Conservation (phyloP, 1,284 basidiomycete species). For the Naganishia cerealis region DNA sequence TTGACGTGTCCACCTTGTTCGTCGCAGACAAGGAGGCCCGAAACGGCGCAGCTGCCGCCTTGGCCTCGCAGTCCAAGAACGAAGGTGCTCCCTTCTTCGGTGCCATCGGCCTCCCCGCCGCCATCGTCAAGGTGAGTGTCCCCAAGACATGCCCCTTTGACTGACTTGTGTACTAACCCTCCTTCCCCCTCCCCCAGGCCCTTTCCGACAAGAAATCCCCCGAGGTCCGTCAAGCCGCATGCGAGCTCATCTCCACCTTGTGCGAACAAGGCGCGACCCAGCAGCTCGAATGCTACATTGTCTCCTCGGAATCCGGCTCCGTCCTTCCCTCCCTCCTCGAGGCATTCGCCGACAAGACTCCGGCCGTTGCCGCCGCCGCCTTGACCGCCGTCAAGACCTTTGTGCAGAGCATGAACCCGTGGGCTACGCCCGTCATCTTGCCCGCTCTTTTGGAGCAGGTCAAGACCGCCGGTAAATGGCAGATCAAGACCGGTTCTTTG, state of each 20-base stretch:
- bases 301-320: slow-evolving; percentile 66
- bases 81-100: slow-evolving; percentile 80
- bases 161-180: not conserved
- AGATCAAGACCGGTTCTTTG: slow-evolving; percentile 91
- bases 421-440: slow-evolving; percentile 81
- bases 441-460: slow-evolving; percentile 90
- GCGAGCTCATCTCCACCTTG: slow-evolving; percentile 56
- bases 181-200: slow-evolving; percentile 48
- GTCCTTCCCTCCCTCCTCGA: slow-evolving; percentile 85
- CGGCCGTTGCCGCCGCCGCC: slow-evolving; percentile 68
- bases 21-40: slow-evolving; percentile 60
- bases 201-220: slow-evolving; percentile 62
- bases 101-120: slow-evolving; percentile 73
- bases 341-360: slow-evolving; percentile 83
- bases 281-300: slow-evolving; percentile 86
- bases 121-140: slow-evolving; percentile 66
- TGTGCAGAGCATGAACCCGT: slow-evolving; percentile 81
- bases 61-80: slow-evolving; percentile 75
- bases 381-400: slow-evolving; percentile 79
- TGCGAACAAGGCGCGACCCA: slow-evolving; percentile 75
- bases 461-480: slow-evolving; percentile 98
- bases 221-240: slow-evolving; percentile 52
- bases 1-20: slow-evolving; percentile 54
- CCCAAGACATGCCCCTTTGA: not conserved
- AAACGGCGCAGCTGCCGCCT: slow-evolving; percentile 66